phyloP scores from a whole-genome alignment of 805 yeast genomes.

The Ogataea henricii region DNA sequence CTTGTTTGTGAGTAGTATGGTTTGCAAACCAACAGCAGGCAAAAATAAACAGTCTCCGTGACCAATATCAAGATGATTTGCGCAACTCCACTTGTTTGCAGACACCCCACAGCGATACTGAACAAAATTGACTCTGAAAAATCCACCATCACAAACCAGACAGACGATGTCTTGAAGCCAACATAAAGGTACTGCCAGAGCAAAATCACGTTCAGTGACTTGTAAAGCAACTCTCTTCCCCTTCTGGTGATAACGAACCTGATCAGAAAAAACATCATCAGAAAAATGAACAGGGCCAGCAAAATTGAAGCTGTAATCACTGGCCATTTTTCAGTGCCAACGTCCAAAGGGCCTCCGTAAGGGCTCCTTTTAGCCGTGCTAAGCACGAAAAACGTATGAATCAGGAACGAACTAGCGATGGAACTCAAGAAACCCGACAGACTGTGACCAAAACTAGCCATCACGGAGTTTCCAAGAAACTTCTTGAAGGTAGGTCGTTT shows the following conservation, averaged over 20 bases:
- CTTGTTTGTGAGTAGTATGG: constrained; percentile 38
- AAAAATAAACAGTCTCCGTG: constrained; percentile 37
- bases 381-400: constrained; percentile 36
- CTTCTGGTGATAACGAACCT: constrained; percentile 31
- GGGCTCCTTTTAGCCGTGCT: constrained; percentile 17
- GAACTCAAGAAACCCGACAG: constrained; percentile 36
- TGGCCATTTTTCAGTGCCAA: constrained; percentile 21
- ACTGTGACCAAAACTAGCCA: constrained; percentile 37
- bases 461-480: constrained; percentile 26
- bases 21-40: constrained; percentile 27
- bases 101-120: constrained; percentile 45
- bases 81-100: constrained; percentile 45
- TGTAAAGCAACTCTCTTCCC: constrained; percentile 39
- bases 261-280: constrained; percentile 38
- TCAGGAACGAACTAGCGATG: constrained; percentile 46
- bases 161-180: constrained; percentile 44
- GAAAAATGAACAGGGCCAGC: constrained; percentile 36
- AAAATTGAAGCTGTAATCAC: constrained; percentile 38
- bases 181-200: constrained; percentile 49
- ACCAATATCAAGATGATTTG: constrained; percentile 44
- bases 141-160: constrained; percentile 42
- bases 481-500: constrained; percentile 13
- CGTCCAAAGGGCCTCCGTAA: constrained; percentile 22
- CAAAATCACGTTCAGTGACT: constrained; percentile 48
- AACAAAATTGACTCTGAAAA: constrained; percentile 35